Evolutionary conservation across 2,329 filamentous ascomycete genomes (phyloP), one percentile per base, ranked within the genome.

Genomic region (Diaporthe citri): DNA sequence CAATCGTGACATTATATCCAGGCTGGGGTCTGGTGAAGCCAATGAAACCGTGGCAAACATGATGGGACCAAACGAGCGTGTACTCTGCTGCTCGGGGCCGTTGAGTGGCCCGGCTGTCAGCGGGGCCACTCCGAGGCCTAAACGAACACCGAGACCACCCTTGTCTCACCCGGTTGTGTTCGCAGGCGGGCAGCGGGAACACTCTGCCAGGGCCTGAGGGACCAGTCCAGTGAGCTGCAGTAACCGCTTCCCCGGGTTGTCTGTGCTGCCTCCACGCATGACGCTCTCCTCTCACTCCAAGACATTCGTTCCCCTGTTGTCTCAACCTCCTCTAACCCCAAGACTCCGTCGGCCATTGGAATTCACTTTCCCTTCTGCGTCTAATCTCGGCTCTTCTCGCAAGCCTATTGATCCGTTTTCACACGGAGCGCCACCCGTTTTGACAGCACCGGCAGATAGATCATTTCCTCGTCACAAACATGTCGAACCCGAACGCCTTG

Each of bases 401-500:
- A n/a, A 55, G 36, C 13, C 64, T 31, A 55, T 69, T 55, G 64
- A 55, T 55, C 17, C 36, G 56, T 52, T 55, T 56, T 20, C 20
- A 41, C 43, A 51, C 48, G 17, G 56, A 72, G 39, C 43, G 43
- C 46, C 41, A 43, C 43, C 31, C 56, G n/a, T 52, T 55, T 60
- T 60, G 41, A 59, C 46, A 72, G 41, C 43, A 39, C 36, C 31
- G 46, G 28, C 56, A 39, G 64, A 41, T 39, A 28, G 34, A 67
- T 1, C 28, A 28, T 36, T 31, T 28, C 25, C 57, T 39, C 70
- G 46, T 55, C 57, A 59, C 57, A 64, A 67, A 81, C 76, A 81
- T 90, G 89, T 86, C 88, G 77, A 92, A 89, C 79, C 85, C 90
- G 52, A 92, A 91, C 81, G 96, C 98, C 84, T 93, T 98, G 79